Percentiles rank a stretch among this genome's conserved stretches.
Evolutionary conservation across 345 rosid genomes (phyloP).

Genomic region (Populus ilicifolia): DNA sequence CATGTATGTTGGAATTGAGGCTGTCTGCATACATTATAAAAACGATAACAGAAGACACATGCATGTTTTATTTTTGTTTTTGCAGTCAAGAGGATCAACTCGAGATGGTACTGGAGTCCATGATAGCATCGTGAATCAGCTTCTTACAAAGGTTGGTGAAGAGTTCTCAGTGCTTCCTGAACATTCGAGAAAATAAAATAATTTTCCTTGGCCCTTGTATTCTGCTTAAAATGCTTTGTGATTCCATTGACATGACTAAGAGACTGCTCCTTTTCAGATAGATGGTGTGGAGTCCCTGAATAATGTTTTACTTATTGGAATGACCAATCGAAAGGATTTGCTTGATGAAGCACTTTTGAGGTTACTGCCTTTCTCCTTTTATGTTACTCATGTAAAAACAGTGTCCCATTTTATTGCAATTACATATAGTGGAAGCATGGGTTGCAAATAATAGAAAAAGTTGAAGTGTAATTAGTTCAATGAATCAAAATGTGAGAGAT

Average conservation of each 20-base stretch:
- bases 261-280: slow-evolving; percentile 57
- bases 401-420: background rate
- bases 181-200: background rate
- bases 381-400: background rate
- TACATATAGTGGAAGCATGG: background rate
- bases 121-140: slow-evolving; percentile 97
- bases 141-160: slow-evolving; percentile 79
- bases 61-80: slow-evolving; percentile 11
- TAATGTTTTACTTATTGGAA: slow-evolving; percentile 97
- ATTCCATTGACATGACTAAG: slow-evolving; percentile 9
- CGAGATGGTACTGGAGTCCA: slow-evolving; percentile 98
- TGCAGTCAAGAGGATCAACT: slow-evolving; percentile 95
- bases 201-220: background rate
- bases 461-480: background rate
- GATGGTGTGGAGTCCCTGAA: slow-evolving; percentile 99
- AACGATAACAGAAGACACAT: background rate
- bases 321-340: slow-evolving; percentile 99
- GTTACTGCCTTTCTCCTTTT: slow-evolving; percentile 36
- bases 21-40: background rate
- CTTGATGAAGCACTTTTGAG: slow-evolving; percentile 99
- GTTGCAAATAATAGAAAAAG: slow-evolving; percentile 6
- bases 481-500: background rate
- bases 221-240: slow-evolving; percentile 1
- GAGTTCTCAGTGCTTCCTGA: slow-evolving; percentile 7
- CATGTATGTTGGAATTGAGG: slow-evolving; percentile 6